Conservation (phyloP, 208 protist genomes). For the Phytomonas francai region DNA sequence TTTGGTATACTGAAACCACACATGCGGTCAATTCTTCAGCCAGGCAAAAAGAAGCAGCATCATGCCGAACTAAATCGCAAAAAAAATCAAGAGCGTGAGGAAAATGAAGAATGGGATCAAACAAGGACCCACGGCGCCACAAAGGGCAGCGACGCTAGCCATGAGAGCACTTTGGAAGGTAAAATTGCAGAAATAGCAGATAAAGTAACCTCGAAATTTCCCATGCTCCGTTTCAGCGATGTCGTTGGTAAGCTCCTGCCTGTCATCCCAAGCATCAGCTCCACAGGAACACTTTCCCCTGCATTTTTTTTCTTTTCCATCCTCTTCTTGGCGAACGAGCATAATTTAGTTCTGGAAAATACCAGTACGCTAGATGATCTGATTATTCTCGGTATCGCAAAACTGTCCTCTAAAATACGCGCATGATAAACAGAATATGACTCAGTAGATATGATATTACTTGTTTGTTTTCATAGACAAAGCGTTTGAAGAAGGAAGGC, state of each 20-base stretch:
- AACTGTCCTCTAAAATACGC: not conserved
- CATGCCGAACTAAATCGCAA: not conserved
- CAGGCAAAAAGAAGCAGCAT: not conserved
- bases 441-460: not conserved
- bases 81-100: not conserved
- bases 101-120: not conserved
- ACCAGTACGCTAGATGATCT: slow-evolving; percentile 59
- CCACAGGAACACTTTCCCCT: slow-evolving; percentile 74
- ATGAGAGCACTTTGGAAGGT: not conserved
- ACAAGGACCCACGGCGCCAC: not conserved
- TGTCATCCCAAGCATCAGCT: slow-evolving; percentile 47
- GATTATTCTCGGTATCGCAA: slow-evolving; percentile 36
- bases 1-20: slow-evolving; percentile 20
- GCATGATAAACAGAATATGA: slow-evolving; percentile 7
- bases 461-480: slow-evolving; percentile 9
- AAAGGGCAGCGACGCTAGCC: not conserved
- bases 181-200: not conserved
- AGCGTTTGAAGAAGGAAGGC: not conserved
- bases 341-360: slow-evolving; percentile 74
- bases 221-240: slow-evolving; percentile 44
- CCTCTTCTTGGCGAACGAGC: slow-evolving; percentile 84
- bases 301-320: slow-evolving; percentile 91
- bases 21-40: slow-evolving; percentile 17
- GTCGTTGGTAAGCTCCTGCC: slow-evolving; percentile 60
- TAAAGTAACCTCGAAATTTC: slow-evolving; percentile 3